These are phyloP conservation scores for Lasiodiplodia hormozganensis DNA, from an alignment of 2,329 filamentous ascomycete genomes.

Conservation along the genomic window DNA sequence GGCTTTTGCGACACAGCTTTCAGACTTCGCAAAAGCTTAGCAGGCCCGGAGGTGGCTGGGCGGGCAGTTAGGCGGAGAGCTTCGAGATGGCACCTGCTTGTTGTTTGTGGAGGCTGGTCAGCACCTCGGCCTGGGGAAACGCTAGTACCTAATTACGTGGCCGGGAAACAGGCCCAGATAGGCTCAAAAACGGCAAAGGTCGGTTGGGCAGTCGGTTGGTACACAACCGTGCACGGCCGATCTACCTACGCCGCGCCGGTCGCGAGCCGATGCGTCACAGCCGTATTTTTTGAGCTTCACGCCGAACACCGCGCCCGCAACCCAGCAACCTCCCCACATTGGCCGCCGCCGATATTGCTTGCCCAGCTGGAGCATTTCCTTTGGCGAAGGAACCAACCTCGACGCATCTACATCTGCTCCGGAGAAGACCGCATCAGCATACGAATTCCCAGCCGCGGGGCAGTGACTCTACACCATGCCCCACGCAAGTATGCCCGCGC, in stretches of 20 bases:
- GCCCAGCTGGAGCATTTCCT: not conserved
- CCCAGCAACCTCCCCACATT: not conserved
- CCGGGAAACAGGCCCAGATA: not conserved
- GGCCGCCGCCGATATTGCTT: not conserved
- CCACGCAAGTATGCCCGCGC: constrained; percentile 75
- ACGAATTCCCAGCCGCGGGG: not conserved
- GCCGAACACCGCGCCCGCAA: constrained; percentile 4
- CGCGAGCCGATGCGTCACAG: constrained; percentile 22
- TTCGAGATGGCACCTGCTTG: constrained; percentile 15
- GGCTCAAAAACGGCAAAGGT: constrained; percentile 12
- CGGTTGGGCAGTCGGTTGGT: too few relatives aligned
- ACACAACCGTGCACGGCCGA: not conserved
- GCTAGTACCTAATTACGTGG: constrained; percentile 3
- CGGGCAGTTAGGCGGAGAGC: constrained; percentile 21
- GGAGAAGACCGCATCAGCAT: not conserved
- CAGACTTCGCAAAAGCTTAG: not conserved
- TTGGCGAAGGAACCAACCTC: not conserved
- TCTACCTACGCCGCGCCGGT: not conserved
- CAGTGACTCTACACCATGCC: constrained; percentile 62
- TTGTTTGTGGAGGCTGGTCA: constrained; percentile 24
- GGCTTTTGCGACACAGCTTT: not conserved
- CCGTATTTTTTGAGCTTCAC: constrained; percentile 27
- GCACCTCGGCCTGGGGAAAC: constrained; percentile 15
- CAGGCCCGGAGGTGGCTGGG: constrained; percentile 23
- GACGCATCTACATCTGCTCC: not conserved